Base-by-base conservation (phyloP, 2,329 filamentous ascomycete species). In the Aspergillus clavatus region DNA sequence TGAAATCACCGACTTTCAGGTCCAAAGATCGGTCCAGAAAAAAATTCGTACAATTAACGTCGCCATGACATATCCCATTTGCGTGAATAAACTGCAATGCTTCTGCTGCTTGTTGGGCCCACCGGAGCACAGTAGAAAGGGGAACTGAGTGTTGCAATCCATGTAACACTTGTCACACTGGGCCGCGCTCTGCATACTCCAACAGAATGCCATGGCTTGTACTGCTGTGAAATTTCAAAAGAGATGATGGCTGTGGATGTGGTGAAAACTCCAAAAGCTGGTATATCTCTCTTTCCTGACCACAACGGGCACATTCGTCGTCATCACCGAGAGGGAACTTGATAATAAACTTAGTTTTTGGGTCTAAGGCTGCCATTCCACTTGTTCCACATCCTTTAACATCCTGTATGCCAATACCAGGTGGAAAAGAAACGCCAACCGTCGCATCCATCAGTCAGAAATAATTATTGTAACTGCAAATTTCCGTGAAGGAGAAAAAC, bases 1-100 rank as follows among this genome's bases (percentile, higher is more conserved):
- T 43, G 16, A 43, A 43, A 38, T 38, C 41, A 12, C 41, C 31
- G 12, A 43, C 41, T 22, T 43, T 43, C 22, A 43, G 2, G 5
- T 43, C 16, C 23, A 43, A 22, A 22, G 5, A 10, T 27, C 37
- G n/a, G 22, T 37, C 29, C 21, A 43, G 12, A n/a, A 37, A 43
- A n/a, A 43, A 43, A n/a, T 37, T 38, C 31, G 11, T 18, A 38
- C 41, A 43, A 10, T 29, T 28, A 7, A 43, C 41, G 21, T 43
- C 41, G 0, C 41, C 41, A 22, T 43, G 41, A n/a, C 7, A 26
- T 28, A 43, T 38, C 10, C 41, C 19, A 6, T 38, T 43, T 31
- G 16, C 31, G 5, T 43, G 24, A 29, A 43, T 2, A 6, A 43
- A 43, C 22, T 38, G 33, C 12, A 42, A 22, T 22, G 23, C 41